Evolutionary conservation across 352 stramenopile species (phyloP).

Genomic region (Pythium diclinum): DNA sequence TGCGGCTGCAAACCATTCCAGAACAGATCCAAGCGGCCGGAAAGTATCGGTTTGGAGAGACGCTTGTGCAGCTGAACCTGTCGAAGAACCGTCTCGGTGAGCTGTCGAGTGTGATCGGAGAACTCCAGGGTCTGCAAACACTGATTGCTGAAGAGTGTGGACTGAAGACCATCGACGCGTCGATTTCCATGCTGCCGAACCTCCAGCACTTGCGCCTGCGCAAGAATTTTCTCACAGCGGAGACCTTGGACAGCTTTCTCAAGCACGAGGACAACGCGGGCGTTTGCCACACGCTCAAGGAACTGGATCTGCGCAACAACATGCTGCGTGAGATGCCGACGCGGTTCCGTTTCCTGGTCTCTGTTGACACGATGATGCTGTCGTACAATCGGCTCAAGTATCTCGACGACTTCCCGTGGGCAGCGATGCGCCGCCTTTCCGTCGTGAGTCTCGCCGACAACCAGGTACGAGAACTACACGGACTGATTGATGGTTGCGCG

Average conservation of each 20-base stretch:
- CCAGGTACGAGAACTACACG: conserved; percentile 33
- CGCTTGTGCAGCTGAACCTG: conserved; percentile 59
- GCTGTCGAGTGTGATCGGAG: conserved; percentile 45
- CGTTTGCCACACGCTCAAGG: conserved; percentile 49
- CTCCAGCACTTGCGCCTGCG: conserved; percentile 61
- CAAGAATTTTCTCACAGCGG: conserved; percentile 70
- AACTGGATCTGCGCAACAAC: conserved; percentile 77
- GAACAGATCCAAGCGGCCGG: conserved; percentile 34
- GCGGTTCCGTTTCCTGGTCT: conserved; percentile 40
- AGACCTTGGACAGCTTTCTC: conserved; percentile 48
- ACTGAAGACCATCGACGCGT: conserved; percentile 49
- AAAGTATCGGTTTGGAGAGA: conserved; percentile 54
- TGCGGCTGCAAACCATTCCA: conserved; percentile 50
- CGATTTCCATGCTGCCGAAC: conserved; percentile 47
- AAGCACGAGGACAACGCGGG: conserved; percentile 22
- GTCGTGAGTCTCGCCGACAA: conserved; percentile 69
- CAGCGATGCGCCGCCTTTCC: conserved; percentile 53
- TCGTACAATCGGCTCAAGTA: conserved; percentile 62
- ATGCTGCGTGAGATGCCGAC: conserved; percentile 46
- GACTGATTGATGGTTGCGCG: conserved; percentile 1
- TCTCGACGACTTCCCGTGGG: conserved; percentile 60
- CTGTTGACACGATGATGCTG: conserved; percentile 62
- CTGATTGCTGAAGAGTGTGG: conserved; percentile 67
- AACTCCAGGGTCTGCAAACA: conserved; percentile 55
- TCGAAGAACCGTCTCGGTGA: conserved; percentile 63